Evolutionary conservation across 2,329 filamentous ascomycete species (phyloP), one percentile per base, ranked within the genome.

Genomic region (Daldinia eschscholtzii): DNA sequence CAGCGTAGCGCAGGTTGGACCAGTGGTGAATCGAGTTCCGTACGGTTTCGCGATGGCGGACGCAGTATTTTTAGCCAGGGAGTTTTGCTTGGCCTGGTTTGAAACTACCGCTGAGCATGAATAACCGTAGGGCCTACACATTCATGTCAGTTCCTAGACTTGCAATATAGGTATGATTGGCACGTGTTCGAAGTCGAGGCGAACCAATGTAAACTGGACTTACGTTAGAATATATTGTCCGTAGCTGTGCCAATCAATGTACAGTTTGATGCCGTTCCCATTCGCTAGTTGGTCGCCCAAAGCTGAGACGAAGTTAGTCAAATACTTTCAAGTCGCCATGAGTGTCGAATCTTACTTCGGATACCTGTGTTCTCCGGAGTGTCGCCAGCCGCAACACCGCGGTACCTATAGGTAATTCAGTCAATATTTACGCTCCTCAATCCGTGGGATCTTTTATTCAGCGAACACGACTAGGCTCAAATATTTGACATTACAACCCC

Each of bases 291-390:
- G 76, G 63, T 84, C 81, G 33, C 86, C 79, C 59, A 85, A 83
- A 10, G 81, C 81, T 66, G 53, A 42, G 87, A 77, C 10, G 0
- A 7, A 4, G 23, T 75, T 6, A 72, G 70, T 23, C 15, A 46
- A 44, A 41, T 33, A 58, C 35, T 6, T 23, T 28, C 10, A 50
- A 26, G 26, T 52, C 37, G 42, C 10, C 6, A 20, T 41, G n/a
- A 42, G 33, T 13, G n/a, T 42, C 10, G 4, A 20, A 20, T 13
- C 73, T 68, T 71, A 76, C 75, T 60, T 64, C 74, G 73, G 46
- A 77, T 73, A 52, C 79, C 83, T 64, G 81, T 81, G 72, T 82
- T 86, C 75, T 87, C 84, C 10, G 83, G 81, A 5, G 84, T 83
- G 69, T 85, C 82, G 26, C 83, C 82, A 15, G 81, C 76, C 26